These are phyloP conservation scores for Sabuloglossum arenarium DNA, from an alignment of 495 filamentous ascomycete species.

Conservation along the genomic window DNA sequence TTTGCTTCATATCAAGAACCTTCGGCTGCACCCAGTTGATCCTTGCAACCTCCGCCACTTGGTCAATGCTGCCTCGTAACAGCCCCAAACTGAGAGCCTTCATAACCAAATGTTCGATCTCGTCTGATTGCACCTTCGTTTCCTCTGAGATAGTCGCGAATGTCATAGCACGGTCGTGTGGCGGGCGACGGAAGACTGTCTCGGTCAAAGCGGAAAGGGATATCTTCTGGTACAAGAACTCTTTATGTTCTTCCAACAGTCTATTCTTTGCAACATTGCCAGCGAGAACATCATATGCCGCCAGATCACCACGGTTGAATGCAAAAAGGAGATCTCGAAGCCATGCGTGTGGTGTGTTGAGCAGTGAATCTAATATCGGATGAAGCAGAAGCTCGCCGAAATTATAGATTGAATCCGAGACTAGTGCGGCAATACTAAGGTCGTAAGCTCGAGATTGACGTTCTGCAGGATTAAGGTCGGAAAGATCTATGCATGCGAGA, in stretches of 20 bases:
- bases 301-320: conserved; percentile 89
- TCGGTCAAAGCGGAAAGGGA: conserved; percentile 89
- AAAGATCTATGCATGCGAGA: conserved; percentile 84
- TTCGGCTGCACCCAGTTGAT: conserved; percentile 99
- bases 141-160: conserved; percentile 74
- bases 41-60: conserved; percentile 80
- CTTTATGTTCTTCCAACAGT: conserved; percentile 56
- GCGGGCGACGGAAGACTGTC: conserved; percentile 85
- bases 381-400: conserved; percentile 97
- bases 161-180: conserved; percentile 83
- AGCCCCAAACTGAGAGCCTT: conserved; percentile 87
- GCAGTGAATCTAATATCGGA: conserved; percentile 77
- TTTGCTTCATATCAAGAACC: conserved; percentile 86
- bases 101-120: conserved; percentile 98
- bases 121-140: conserved; percentile 73
- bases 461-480: conserved; percentile 47
- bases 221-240: conserved; percentile 90
- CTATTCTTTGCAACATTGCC: conserved; percentile 56
- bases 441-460: conserved; percentile 71
- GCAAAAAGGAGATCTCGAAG: conserved; percentile 85
- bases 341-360: conserved; percentile 47
- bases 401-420: conserved; percentile 93
- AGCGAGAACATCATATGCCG: conserved; percentile 61
- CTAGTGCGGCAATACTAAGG: conserved; percentile 75
- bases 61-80: conserved; percentile 81